Evolutionary conservation across 371 early-diverging fungal species (phyloP), one percentile per base, ranked within the genome.

Genomic region (Fennellomyces sp.): DNA sequence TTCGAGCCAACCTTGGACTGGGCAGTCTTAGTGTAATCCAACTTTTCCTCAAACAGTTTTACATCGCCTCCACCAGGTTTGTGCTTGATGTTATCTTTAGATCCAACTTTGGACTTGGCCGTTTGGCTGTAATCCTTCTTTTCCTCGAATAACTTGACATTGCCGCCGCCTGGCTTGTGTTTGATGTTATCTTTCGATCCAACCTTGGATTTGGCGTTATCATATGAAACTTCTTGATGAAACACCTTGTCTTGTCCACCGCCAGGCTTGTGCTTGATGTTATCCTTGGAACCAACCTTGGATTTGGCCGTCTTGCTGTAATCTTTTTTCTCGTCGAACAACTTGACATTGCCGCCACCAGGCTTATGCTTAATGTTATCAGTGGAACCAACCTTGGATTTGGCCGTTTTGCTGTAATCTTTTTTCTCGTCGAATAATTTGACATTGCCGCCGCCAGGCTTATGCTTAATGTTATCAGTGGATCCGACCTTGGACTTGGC

Each of bases 361-460:
- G 64, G 56, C 42, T 68, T 68, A 41, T 68, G 68, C 7, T 60
- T 47, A 17, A 54, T 54, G 52, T 68, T 68, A 45, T 68, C 68
- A 12, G 33, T 27, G 27, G 54, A 53, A 11, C 69, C 69, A 11
- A 68, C 60, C 42, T 64, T 68, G 58, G 61, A 60, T 21, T 60
- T 58, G 7, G 58, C 63, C 15, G 47, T 54, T n/a, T 48, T 42
- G 50, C 33, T 33, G 35, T 38, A 41, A 15, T 54, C 28, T 15
- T 25, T 47, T 35, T 45, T 27, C 13, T 19, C 27, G 48, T 26
- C 28, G 29, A n/a, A 26, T 7, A 54, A 15, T 23, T 39, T 15
- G 45, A 41, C 17, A 39, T 17, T 7, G 19, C 29, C 36, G 29
- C 38, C 38, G 17, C 21, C 29, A n/a, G 17, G 1, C 12, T 23